Base-by-base conservation (phyloP, 116 monocot genomes). In the Papilionanthe hybrid region DNA sequence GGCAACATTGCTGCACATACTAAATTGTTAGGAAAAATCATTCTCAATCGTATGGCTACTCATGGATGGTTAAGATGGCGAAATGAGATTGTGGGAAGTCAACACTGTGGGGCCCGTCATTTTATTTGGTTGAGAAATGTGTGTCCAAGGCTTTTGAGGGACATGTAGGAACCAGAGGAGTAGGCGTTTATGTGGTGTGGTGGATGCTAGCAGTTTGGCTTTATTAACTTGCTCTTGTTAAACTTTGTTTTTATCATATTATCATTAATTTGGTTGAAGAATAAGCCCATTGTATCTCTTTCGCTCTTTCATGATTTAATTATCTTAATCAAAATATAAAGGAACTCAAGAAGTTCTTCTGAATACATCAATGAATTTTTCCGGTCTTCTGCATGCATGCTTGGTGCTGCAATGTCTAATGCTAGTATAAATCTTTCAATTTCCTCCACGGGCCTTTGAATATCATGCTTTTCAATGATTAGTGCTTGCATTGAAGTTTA, bases 321-420 rank as follows among this genome's bases (percentile, higher is more conserved):
- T 22, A 25, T 63, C 32, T 69, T 12, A 69, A 69, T 69, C 13
- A 69, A 63, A 69, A 73, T 42, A 73, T 19, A 13, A 73, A 73
- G 42, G 23, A 8, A 29, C 22, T 44, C 4, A 73, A 44, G n/a
- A 73, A 73, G 44, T 43, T 43, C 29, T 44, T 73, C n/a, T 44
- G 11, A 44, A 73, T 44, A 44, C 44, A 2, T 43, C n/a, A n/a
- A n/a, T 73, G 42, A 71, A 37, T 71, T 29, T 41, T 41, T 15
- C 18, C 15, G 37, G 17, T 5, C 9, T 18, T 32, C 18, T 41
- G 15, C 41, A 41, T 41, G 15, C 41, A 41, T 17, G 71, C 30
- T 71, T 18, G 29, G 5, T 17, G 32, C 27, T 65, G 65, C 25
- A 65, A 65, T 65, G 7, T 65, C 15, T 69, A 73, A 73, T 42